Base-by-base conservation (phyloP, 108 stramenopile species). In the Seminavis robusta region DNA sequence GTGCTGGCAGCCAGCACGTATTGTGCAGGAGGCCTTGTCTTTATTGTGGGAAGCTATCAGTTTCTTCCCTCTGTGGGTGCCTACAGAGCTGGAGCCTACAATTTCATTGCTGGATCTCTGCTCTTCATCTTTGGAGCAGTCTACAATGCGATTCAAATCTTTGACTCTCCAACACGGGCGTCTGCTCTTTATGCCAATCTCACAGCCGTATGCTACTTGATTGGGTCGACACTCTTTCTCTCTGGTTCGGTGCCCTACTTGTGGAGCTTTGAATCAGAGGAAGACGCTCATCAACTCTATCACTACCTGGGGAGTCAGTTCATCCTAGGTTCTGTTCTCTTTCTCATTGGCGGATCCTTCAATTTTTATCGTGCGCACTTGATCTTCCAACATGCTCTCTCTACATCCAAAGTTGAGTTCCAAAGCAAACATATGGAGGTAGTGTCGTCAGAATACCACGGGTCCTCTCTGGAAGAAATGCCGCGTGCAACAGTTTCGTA, bases 211-310 rank as follows among this genome's bases (percentile, higher is more conserved):
- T 8, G 6, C 23, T 8, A 49, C 21, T 28, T 49, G 48, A 49
- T 49, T 49, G 48, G 48, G n/a, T 49, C 48, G 10, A 49, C 48
- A 23, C 5, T 49, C 26, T 49, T 49, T 26, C 4, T 5, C 13
- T n/a, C 23, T 15, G 48, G 9, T 6, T 49, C 48, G 26, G 48
- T 26, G 3, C 48, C 48, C 23, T 49, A 49, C 48, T 5, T 49
- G 28, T 45, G 11, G 11, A 17, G 8, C 17, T 8, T 26, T 49
- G 24, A 49, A 4, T 11, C 21, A 6, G 10, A 43, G 15, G 42
- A 5, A 5, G 6, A 21, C 6, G 8, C n/a, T 4, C 6, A 8
- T 8, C 4, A 5, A 5, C 13, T 37, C 9, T 9, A 37, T 37
- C 36, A 13, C 36, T 49, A 25, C 15, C 6, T 8, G 5, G 48